Evolutionary conservation across 2,329 filamentous ascomycete species (phyloP), one percentile per base, ranked within the genome.

Genomic region (Chrysosphaeria jannelii): DNA sequence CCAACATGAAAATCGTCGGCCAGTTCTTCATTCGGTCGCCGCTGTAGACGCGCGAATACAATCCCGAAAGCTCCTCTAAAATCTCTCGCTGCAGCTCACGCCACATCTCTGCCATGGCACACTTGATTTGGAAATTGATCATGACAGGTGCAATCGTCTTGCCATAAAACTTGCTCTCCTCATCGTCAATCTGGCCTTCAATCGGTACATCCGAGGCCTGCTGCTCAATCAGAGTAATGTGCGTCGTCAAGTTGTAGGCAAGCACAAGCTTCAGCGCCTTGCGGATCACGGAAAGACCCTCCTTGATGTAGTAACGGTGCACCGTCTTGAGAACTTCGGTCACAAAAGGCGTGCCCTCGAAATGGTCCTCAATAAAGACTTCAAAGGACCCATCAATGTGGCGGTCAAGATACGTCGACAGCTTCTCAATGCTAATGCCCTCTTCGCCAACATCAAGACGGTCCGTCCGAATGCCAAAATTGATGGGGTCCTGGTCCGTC

Each of bases 111-210:
- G 79, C 81, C 48, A 93, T 67, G 25, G 79, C 79, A 38, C 74
- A 85, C 59, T 93, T 93, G 53, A 93, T 78, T 51, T 91, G 76
- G 61, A 91, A 91, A 54, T 91, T 93, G 60, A 93, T 88, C 79
- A 93, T 89, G 40, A 91, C 79, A 8, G 81, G 81, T 10, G 81
- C 81, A 31, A 90, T 66, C 17, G 70, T 79, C 52, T 81, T 81
- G 38, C 79, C 79, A 36, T 60, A 69, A 53, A 70, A 91, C 42
- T 75, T 85, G 33, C 76, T 89, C 25, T 68, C 61, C 36, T 74
- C 63, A 37, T 85, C 72, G 24, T 81, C 65, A 32, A 93, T 81
- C 48, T 74, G 69, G 32, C 79, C 81, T 25, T 72, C 56, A 39
- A 79, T 53, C 13, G 53, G 48, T 31, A 76, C 63, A 38, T 90